These are phyloP conservation scores for Punica granatum DNA, from an alignment of 345 rosid genomes.

Conservation along the genomic window DNA sequence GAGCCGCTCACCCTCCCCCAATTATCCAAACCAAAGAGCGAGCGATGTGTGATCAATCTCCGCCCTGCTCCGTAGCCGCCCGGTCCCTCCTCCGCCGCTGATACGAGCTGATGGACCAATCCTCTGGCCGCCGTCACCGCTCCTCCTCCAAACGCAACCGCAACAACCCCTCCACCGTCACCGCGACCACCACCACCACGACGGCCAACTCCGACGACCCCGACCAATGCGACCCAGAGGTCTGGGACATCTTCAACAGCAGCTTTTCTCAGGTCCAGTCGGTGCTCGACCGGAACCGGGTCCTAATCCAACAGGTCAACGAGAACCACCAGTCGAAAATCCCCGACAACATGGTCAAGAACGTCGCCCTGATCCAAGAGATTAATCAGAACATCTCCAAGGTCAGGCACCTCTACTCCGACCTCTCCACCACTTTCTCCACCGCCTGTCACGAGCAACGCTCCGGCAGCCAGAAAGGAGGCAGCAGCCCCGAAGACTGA, in stretches of 20 bases:
- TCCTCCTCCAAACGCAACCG: slow-evolving; percentile 9
- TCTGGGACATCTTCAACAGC: slow-evolving; percentile 47
- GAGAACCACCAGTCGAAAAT: slow-evolving; percentile 76
- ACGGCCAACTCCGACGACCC: slow-evolving; percentile 6
- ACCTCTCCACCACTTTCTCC: slow-evolving; percentile 46
- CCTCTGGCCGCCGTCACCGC: slow-evolving; percentile 10
- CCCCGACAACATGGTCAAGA: slow-evolving; percentile 78
- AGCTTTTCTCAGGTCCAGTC: slow-evolving; percentile 63
- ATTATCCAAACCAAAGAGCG: background rate
- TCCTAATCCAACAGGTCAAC: slow-evolving; percentile 75
- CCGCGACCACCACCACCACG: slow-evolving; percentile 15
- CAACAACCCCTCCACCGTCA: slow-evolving; percentile 13
- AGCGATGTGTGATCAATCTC: slow-evolving; percentile 3
- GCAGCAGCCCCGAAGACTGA: slow-evolving; percentile 15
- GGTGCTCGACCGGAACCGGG: slow-evolving; percentile 75
- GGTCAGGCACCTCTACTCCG: slow-evolving; percentile 74
- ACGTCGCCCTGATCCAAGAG: slow-evolving; percentile 85
- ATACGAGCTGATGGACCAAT: slow-evolving; percentile 1
- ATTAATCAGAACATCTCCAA: slow-evolving; percentile 76
- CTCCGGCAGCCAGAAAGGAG: slow-evolving; percentile 15
- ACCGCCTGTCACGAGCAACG: slow-evolving; percentile 27
- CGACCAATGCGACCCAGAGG: slow-evolving; percentile 42
- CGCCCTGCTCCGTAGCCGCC: background rate
- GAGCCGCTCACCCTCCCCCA: background rate
- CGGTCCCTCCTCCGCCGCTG: background rate